Base-by-base conservation (phyloP, 768 basidiomycete genomes). In the Artomyces pyxidatus region DNA sequence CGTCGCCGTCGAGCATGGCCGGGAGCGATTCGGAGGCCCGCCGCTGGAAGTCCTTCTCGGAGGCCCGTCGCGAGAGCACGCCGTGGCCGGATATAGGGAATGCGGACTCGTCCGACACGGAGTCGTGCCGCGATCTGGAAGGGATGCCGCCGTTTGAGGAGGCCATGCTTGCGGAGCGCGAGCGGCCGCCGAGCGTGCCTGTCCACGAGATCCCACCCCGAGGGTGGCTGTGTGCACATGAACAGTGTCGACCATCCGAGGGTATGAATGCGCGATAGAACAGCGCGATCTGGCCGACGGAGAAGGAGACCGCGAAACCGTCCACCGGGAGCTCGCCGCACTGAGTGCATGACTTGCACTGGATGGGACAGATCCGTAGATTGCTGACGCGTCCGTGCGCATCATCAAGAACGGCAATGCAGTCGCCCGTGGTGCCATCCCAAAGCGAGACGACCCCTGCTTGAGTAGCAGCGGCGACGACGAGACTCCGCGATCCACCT, bases 21-120 rank as follows among this genome's bases (percentile, higher is more conserved):
- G 62, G 68, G 46, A 74, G 61, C 44, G 65, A 66, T 42, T 77
- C 81, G n/a, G 45, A n/a, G 7, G 70, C 67, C 10, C 71, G 69
- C 43, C 80, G 75, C 22, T 80, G 72, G 6, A 63, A 57, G 30
- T 82, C 80, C 62, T 84, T 86, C 59, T 88, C 88, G 3, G 84
- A 85, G 19, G 74, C 72, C 43, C 87, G 73, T 40, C 87, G 75
- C 22, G 85, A 81, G 61, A 89, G 79, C 32, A 84, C 75, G 17
- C 85, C 90, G 59, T 88, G 88, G 2, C 74, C 87, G 6, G 85
- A 90, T 21, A 92, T 76, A 10, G 89, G 89, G 61, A 89, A 92
- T 8, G 77, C 69, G 5, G 76, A 66, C 46, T 82, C 79, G 22
- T 67, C 63, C 22, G 76, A 60, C 17, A 69, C 67, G 4, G 77